A percentile compares a stretch with the other conserved stretches of the same genome.
phyloP scores from a whole-genome alignment of 139 green algal genomes.

The Chlorella ohadii region DNA sequence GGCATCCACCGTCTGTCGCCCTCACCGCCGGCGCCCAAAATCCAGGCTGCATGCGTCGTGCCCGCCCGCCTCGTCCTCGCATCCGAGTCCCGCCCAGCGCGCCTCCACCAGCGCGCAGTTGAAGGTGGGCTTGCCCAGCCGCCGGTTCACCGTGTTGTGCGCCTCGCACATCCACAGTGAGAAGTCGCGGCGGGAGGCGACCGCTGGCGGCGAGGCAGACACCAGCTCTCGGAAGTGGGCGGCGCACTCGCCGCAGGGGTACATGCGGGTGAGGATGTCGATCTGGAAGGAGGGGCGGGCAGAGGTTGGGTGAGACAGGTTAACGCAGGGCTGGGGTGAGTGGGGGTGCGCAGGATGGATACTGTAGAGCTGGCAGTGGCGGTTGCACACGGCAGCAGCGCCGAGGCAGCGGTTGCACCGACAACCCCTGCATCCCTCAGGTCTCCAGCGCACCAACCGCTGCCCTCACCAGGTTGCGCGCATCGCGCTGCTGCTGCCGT shows the following conservation, averaged over 20 bases:
- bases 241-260: constrained; percentile 94
- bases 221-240: constrained; percentile 86
- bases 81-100: constrained; percentile 81
- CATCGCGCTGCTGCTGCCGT: constrained; percentile 81
- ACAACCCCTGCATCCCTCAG: too few relatives aligned
- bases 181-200: constrained; percentile 57
- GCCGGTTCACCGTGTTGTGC: constrained; percentile 89
- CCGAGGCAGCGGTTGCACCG: not conserved
- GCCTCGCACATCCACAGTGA: constrained; percentile 83
- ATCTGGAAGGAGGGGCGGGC: constrained; percentile 40
- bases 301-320: too few relatives aligned
- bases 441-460: too few relatives aligned
- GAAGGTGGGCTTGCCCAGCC: constrained; percentile 85
- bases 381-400: not conserved
- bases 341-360: too few relatives aligned
- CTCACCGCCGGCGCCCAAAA: not conserved
- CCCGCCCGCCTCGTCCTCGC: constrained; percentile 51
- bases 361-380: too few relatives aligned
- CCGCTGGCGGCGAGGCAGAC: not conserved
- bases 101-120: constrained; percentile 80
- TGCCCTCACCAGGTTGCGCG: constrained; percentile 55
- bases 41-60: constrained; percentile 37
- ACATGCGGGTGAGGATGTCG: constrained; percentile 84
- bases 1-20: not conserved
- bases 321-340: too few relatives aligned